Evolutionary conservation across 179 eudicot genomes (phyloP).

Genomic region (Silene coronaria): DNA sequence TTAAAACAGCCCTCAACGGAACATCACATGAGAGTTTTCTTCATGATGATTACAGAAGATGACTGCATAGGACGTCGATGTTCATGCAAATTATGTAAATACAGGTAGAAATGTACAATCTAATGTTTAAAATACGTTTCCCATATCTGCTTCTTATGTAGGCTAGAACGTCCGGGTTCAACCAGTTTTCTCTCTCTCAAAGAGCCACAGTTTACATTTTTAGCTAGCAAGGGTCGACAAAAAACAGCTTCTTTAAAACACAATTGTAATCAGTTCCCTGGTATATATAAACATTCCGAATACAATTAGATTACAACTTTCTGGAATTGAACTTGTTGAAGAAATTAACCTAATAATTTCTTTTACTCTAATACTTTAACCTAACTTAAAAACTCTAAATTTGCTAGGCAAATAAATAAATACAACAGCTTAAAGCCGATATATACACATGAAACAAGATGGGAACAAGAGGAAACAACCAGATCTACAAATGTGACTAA

Average conservation of each 20-base stretch:
- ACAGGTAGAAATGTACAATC: background rate
- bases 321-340: background rate
- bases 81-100: slow-evolving; percentile 11
- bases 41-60: slow-evolving; percentile 23
- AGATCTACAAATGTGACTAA: slow-evolving; percentile 9
- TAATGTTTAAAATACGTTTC: background rate
- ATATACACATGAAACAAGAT: slow-evolving; percentile 18
- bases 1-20: slow-evolving; percentile 12
- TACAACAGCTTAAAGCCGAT: slow-evolving; percentile 20
- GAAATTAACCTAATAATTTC: background rate
- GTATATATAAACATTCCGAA: background rate
- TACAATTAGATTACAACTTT: background rate
- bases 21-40: slow-evolving; percentile 23
- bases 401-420: slow-evolving; percentile 2
- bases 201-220: no score
- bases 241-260: background rate
- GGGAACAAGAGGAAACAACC: background rate
- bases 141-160: no score
- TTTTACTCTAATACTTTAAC: slow-evolving; percentile 18
- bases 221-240: background rate
- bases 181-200: no score
- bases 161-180: no score
- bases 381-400: slow-evolving; percentile 4
- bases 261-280: background rate
- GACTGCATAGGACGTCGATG: background rate